These are phyloP conservation scores for Haplosporangium sp. DNA, from an alignment of 371 early-diverging fungal species.

Conservation along the genomic window DNA sequence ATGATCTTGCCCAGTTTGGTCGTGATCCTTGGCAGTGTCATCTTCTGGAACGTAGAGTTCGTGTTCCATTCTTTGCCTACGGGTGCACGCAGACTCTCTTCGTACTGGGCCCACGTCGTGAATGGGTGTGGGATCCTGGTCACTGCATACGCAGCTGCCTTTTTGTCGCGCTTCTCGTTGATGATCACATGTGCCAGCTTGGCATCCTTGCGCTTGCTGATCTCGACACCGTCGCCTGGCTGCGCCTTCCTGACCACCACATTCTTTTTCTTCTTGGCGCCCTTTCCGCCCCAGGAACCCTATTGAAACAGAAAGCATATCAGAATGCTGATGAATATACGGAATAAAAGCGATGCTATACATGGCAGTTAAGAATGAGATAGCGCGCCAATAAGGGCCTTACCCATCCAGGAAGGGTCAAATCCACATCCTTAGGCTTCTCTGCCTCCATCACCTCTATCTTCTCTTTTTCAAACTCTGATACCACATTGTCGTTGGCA, in stretches of 20 bases:
- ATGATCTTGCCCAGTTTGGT: constrained; percentile 90
- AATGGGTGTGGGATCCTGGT: constrained; percentile 87
- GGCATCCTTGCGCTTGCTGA: constrained; percentile 80
- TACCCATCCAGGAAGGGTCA: constrained; percentile 94
- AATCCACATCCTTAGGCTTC: constrained; percentile 79
- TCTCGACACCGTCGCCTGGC: constrained; percentile 70
- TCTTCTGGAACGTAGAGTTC: constrained; percentile 71
- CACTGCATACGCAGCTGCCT: constrained; percentile 80
- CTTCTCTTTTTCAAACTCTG: constrained; percentile 92
- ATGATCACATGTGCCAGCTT: constrained; percentile 91
- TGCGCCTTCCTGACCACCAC: constrained; percentile 67
- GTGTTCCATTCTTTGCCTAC: constrained; percentile 98
- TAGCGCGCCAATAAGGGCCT: constrained; percentile 4
- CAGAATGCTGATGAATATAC: constrained; percentile 1
- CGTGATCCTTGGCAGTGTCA: constrained; percentile 84
- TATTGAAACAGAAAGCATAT: constrained; percentile 12
- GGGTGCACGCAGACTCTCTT: constrained; percentile 83
- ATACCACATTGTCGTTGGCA: constrained; percentile 90
- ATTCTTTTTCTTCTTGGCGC: constrained; percentile 72
- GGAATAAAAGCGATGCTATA: not conserved
- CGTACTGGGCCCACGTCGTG: constrained; percentile 88
- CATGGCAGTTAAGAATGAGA: not conserved
- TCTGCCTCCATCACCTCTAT: constrained; percentile 73
- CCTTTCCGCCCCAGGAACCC: constrained; percentile 91
- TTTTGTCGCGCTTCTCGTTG: constrained; percentile 85